Evolutionary conservation across 1,139 yeast species (phyloP).

Genomic region (Hansenula sp.): DNA sequence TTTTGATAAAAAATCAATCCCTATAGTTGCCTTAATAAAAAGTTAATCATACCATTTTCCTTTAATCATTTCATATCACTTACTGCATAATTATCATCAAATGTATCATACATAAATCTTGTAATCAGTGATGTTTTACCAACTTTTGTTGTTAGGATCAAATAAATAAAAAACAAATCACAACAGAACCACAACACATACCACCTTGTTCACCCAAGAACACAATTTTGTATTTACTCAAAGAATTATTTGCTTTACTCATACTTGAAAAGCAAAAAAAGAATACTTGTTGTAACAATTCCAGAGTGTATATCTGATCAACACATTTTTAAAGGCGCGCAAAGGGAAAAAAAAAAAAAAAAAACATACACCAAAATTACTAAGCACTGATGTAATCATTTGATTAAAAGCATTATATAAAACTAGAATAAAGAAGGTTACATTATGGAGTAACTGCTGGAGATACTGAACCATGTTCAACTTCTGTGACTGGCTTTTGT

Average conservation of each 20-base stretch:
- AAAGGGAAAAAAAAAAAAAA: too few species aligned
- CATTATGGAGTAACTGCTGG: too few species aligned
- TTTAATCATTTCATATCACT: conserved; percentile 5
- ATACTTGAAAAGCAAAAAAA: too few species aligned
- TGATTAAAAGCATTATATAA: too few species aligned
- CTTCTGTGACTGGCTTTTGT: too few species aligned
- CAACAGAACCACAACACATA: conserved; percentile 4
- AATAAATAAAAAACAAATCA: conserved; percentile 4
- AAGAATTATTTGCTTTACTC: conserved; percentile 24
- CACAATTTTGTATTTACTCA: conserved; percentile 83
- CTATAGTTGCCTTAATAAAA: conserved; percentile 71
- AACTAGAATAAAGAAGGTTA: too few species aligned
- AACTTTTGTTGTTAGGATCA: conserved; percentile 40
- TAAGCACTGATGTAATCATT: too few species aligned
- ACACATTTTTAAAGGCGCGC: too few species aligned
- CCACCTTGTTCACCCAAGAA: conserved; percentile 95
- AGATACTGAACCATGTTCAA: too few species aligned
- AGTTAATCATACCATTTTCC: conserved; percentile 3
- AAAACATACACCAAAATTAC: too few species aligned
- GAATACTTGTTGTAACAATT: too few species aligned
- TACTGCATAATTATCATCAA: conserved; percentile 82
- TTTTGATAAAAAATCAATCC: conserved; percentile 91
- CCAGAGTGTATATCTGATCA: too few species aligned
- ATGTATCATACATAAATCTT: conserved; percentile 97
- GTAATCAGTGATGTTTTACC: conserved; percentile 96